Evolutionary conservation across 768 basidiomycete genomes (phyloP).

Genomic region (Lactarius hengduanensis): DNA sequence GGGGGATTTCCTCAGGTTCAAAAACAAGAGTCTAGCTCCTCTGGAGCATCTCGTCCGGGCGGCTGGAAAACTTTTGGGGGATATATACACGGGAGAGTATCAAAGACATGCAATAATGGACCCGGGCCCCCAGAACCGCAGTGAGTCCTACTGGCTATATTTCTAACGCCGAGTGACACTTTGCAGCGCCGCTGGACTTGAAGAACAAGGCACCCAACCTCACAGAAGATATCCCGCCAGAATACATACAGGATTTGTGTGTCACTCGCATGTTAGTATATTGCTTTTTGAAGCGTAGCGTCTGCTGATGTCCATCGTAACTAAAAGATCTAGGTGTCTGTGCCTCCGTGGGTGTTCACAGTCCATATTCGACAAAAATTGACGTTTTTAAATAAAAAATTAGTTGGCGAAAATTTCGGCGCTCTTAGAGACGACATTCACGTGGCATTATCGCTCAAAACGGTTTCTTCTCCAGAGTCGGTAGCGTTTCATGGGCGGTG

Average conservation of each 20-base stretch:
- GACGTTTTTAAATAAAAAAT: background rate
- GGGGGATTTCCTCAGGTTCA: constrained; percentile 23
- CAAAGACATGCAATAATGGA: background rate
- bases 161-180: background rate
- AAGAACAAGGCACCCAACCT: constrained; percentile 2
- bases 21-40: background rate
- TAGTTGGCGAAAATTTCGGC: constrained; percentile 19
- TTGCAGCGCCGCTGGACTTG: background rate
- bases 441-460: background rate
- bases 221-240: background rate
- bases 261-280: constrained; percentile 18
- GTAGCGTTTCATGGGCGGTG: constrained; percentile 9
- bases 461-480: background rate
- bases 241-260: constrained; percentile 13
- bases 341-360: constrained; percentile 15
- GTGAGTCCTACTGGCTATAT: background rate
- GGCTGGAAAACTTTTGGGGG: constrained; percentile 9
- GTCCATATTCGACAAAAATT: background rate
- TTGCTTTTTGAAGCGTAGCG: background rate
- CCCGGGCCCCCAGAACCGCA: background rate
- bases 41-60: constrained; percentile 1
- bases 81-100: constrained; percentile 21
- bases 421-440: constrained; percentile 3
- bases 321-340: constrained; percentile 17
- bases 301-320: background rate